Evolutionary conservation across 345 rosid species (phyloP).

Genomic region (Gossypium rotundifolium): DNA sequence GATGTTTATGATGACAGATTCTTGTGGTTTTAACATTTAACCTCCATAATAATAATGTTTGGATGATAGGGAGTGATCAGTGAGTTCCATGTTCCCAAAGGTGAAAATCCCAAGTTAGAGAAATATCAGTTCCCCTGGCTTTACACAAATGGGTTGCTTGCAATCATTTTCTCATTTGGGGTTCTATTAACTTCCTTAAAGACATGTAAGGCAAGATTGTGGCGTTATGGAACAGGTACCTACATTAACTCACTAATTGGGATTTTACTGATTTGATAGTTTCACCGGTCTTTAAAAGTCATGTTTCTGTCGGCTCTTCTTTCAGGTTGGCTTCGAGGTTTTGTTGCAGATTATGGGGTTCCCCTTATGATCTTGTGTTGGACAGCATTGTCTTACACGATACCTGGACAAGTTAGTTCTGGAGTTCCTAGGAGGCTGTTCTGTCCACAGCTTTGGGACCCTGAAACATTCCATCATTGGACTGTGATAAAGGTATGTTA

Average conservation of each 20-base stretch:
- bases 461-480: constrained; percentile 69
- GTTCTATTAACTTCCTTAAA: constrained; percentile 44
- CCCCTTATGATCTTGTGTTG: constrained; percentile 69
- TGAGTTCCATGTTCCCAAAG: constrained; percentile 46
- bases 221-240: constrained; percentile 49
- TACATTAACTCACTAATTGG: constrained; percentile 9
- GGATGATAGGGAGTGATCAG: constrained; percentile 50
- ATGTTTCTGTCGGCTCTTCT: neutral
- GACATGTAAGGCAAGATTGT: constrained; percentile 63
- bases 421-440: constrained; percentile 68
- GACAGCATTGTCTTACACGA: constrained; percentile 50
- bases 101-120: constrained; percentile 32
- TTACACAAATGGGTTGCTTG: constrained; percentile 66
- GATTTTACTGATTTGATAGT: neutral
- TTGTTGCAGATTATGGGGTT: constrained; percentile 77
- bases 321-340: constrained; percentile 62
- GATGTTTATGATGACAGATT: neutral
- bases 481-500: constrained; percentile 54
- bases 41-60: neutral
- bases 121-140: constrained; percentile 49
- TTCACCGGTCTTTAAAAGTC: neutral
- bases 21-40: neutral
- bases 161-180: constrained; percentile 61
- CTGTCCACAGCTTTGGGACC: constrained; percentile 80
- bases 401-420: constrained; percentile 37